A percentile compares a stretch with the other conserved stretches of the same genome.
Evolutionary conservation across 2,329 filamentous ascomycete species (phyloP).

Genomic region (Cytospora chrysosperma): DNA sequence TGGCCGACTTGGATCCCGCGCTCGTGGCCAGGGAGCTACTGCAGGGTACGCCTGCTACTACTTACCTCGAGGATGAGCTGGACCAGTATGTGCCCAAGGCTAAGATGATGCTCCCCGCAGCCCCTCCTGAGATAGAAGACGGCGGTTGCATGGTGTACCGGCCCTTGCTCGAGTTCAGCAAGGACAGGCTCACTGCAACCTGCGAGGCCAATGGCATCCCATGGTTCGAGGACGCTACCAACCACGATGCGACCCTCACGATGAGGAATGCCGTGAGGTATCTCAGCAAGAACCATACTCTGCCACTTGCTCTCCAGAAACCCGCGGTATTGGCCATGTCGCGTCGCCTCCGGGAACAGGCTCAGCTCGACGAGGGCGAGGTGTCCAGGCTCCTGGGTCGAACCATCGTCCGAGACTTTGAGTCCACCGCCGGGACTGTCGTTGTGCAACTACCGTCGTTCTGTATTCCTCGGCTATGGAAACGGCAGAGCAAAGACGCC

Average conservation of each 20-base stretch:
- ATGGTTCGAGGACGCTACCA: slow-evolving; percentile 87
- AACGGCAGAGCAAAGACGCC: slow-evolving; percentile 25
- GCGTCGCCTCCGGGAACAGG: slow-evolving; percentile 46
- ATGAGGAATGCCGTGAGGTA: slow-evolving; percentile 77
- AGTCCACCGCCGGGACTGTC: slow-evolving; percentile 48
- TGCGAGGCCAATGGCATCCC: slow-evolving; percentile 65
- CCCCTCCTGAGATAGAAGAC: slow-evolving; percentile 49
- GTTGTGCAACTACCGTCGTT: slow-evolving; percentile 46
- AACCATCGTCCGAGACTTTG: slow-evolving; percentile 47
- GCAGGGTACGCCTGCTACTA: slow-evolving; percentile 10
- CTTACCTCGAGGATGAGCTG: slow-evolving; percentile 28
- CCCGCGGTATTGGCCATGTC: slow-evolving; percentile 62
- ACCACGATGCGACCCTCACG: slow-evolving; percentile 73
- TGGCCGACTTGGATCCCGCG: slow-evolving; percentile 28
- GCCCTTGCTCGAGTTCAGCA: slow-evolving; percentile 68
- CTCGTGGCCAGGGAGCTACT: slow-evolving; percentile 23
- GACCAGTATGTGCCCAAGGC: slow-evolving; percentile 26
- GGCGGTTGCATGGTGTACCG: slow-evolving; percentile 67
- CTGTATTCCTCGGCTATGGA: slow-evolving; percentile 24
- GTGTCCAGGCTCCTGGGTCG: slow-evolving; percentile 55
- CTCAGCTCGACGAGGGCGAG: slow-evolving; percentile 46
- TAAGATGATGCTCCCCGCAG: slow-evolving; percentile 18
- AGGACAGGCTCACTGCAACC: slow-evolving; percentile 71
- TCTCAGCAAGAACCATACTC: slow-evolving; percentile 53
- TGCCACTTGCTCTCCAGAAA: slow-evolving; percentile 71